These are phyloP conservation scores for Metschnikowia lochheadii DNA, from an alignment of 805 yeast genomes.

Conservation along the genomic window DNA sequence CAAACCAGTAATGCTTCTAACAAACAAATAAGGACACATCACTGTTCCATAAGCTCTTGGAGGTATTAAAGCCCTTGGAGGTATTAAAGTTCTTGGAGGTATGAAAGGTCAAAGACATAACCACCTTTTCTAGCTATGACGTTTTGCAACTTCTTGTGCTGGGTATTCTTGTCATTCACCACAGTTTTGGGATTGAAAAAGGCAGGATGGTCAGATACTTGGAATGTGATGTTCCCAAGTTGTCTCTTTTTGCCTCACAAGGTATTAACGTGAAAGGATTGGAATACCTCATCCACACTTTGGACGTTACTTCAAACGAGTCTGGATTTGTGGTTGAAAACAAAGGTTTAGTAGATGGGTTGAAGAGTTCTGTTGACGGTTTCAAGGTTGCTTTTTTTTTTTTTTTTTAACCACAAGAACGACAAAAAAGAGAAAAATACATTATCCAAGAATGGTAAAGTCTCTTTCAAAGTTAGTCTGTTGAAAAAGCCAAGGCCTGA, in stretches of 20 bases:
- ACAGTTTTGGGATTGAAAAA: constrained; percentile 37
- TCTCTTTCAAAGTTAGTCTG: constrained; percentile 4
- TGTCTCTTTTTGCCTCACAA: constrained; percentile 57
- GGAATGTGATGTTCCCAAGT: constrained; percentile 55
- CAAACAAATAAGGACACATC: no score
- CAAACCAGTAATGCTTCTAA: no score
- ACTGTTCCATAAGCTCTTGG: no score
- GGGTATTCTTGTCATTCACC: constrained; percentile 71
- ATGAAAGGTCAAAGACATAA: no score
- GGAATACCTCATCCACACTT: constrained; percentile 55
- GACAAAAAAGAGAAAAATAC: constrained; percentile 13
- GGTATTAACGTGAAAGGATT: constrained; percentile 61
- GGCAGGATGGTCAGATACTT: constrained; percentile 48
- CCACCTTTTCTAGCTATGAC: no score
- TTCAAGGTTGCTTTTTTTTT: constrained; percentile 33
- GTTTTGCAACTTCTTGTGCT: constrained; percentile 65
- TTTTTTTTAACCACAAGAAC: constrained; percentile 44
- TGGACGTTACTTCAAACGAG: constrained; percentile 50
- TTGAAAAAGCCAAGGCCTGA: constrained; percentile 16
- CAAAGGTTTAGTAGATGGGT: constrained; percentile 18
- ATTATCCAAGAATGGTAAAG: not conserved
- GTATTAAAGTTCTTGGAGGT: no score
- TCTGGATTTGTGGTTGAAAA: constrained; percentile 48
- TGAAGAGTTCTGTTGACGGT: constrained; percentile 14
- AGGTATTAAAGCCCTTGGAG: no score